Base-by-base conservation (phyloP, 805 yeast genomes). In the Candida arabinofermentans region DNA sequence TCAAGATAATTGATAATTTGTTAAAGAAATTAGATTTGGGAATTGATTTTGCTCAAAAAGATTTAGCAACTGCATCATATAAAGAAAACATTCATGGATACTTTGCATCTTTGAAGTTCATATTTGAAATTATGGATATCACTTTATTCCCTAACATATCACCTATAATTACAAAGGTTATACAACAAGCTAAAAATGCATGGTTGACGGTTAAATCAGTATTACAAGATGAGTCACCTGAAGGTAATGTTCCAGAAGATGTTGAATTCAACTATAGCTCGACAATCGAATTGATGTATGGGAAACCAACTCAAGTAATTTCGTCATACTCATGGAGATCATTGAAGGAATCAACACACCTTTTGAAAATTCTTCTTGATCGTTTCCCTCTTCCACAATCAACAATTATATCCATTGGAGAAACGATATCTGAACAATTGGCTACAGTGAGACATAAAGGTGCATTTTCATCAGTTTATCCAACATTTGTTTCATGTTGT, bases 401-500 rank as follows among this genome's bases (percentile, higher is more conserved):
- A 2, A 30, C 34, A 7, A 55, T 74, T n/a, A 37, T 66, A 12
- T 36, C 48, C 3, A 51, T 70, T 24, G 86, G 93, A 9, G 71
- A 74, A 1, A 54, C 82, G 5, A 59, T 87, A 3, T 69, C 84
- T 43, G 73, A 67, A 9, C 95, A 89, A 57, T 65, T 93, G 27
- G 72, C 86, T 3, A 70, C 79, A 0, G 82, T 90, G 17, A 77
- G 90, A 34, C 98, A 93, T 53, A 74, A 95, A 46, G 98, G 98
- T 24, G 96, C 97, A 0, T 86, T 91, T 47, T 82, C 95, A 8
- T 81, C 97, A 0, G 83, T 90, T 0, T 81, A 86, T 48, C 96
- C 96, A 5, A 76, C 93, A 0, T 87, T 85, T 52, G 71, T 80
- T 12, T 71, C 79, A 6, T 74, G 82, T 41, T 86, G 96, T 50